Base-by-base conservation (phyloP, 805 yeast genomes). In the Candida railenensis region DNA sequence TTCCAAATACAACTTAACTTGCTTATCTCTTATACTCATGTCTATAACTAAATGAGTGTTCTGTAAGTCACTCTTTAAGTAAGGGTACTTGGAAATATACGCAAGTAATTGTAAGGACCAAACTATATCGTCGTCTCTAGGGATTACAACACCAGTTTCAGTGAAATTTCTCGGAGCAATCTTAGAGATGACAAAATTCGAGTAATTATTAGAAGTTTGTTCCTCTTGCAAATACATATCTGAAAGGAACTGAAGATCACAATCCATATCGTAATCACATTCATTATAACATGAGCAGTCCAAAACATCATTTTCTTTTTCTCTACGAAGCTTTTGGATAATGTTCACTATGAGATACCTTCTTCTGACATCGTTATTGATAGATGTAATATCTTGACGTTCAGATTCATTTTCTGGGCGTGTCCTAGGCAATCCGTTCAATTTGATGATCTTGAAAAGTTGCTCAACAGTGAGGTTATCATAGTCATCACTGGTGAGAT, bases 41-140 rank as follows among this genome's bases (percentile, higher is more conserved):
- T 82, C 80, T 12, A 87, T 85, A 7, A 90, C 82, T 40, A 90
- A 67, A 63, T 87, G 86, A 2, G 96, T 83, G 44, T 78, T 79
- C 53, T 90, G 95, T 48, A 92, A 70, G 41, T 75, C 76, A 34
- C 82, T 84, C 57, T 91, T 87, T 62, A 91, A 70, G 50, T 81
- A 78, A 0, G 97, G 84, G 58, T 94, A 92, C 65, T 92, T 92
- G 3, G 97, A 90, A 37, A 91, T 88, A 64, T 90, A 92, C 12
- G 98, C 98, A 43, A 94, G 66, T 18, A 94, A 74, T 64, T 92
- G 98, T 45, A 92, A 71, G 3, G 96, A 86, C 96, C 97, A 90
- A 33, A 89, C 83, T 15, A 92, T 88, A 60, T 92, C 99, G 61
- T 92, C 97, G 52, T 88, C 96, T 47, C 89, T 79, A 1, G 97